Base-by-base conservation (phyloP, 1,284 basidiomycete genomes). In the Cryptococcus floricola region DNA sequence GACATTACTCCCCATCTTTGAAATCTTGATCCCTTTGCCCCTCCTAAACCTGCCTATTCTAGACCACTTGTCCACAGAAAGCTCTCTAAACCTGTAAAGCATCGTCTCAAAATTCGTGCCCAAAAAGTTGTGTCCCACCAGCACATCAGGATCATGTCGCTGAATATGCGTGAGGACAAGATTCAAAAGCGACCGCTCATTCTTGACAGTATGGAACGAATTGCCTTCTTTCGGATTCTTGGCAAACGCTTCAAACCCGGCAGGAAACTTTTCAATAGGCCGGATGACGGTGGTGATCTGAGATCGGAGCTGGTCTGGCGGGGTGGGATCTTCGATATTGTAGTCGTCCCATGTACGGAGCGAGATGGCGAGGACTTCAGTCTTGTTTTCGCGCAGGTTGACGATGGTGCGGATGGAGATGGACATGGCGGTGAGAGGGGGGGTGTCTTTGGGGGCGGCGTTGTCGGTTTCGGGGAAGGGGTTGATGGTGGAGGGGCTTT, bases 81-180 rank as follows among this genome's bases (percentile, higher is more conserved):
- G 82, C 61, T 96, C 91, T 61, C 86, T 84, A 87, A 98, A 89
- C 0, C 96, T 87, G 69, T 91, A 87, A 25, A 99, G 81, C 19
- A 99, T 80, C 25, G 96, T 88, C 66, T 98, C 95, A 31, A 98
- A 83, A 4, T 88, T 87, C 45, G 88, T 88, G n/a, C 91, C 93
- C 12, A 91, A 80, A 74, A 99, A 95, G 57, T 97, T 93, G 71
- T 98, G 93, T 0, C 95, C 93, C 34, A 98, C 83, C 50, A 98
- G 86, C 37, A 98, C 85, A 71, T 99, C 96, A 0, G 96, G 94
- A 70, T 98, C 96, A 27, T 89, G 83, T 67, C 87, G 87, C 70
- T 89, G 84, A 37, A 98, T 83, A 7, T 87, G 85, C 45, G 85
- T 92, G 3, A 98, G 82, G 6, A 97, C 79, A 56, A 83, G 86